These are phyloP conservation scores for Selaginella moellendorffii DNA, from an alignment of 75 land plant species.

Conservation along the genomic window DNA sequence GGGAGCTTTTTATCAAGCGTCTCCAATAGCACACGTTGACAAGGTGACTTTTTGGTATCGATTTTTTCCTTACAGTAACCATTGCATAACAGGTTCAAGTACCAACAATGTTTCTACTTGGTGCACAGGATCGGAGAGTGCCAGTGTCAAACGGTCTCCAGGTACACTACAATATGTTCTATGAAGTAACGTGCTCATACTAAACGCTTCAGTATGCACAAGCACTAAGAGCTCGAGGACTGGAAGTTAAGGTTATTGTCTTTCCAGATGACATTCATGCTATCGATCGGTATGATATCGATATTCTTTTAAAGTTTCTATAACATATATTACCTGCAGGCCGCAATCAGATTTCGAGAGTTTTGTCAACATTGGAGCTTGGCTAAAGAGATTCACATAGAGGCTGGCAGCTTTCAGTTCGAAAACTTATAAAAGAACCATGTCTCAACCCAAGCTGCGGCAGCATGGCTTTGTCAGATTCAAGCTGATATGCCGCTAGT, in stretches of 20 bases:
- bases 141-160: conserved; percentile 95
- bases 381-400: conserved; percentile 47
- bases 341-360: conserved; percentile 93
- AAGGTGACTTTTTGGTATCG: conserved; percentile 35
- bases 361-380: conserved; percentile 75
- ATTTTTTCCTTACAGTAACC: background rate
- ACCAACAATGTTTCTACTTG: conserved; percentile 75
- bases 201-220: conserved; percentile 62
- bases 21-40: conserved; percentile 66
- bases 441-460: too few relatives aligned
- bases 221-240: conserved; percentile 65
- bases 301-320: background rate
- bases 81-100: conserved; percentile 56
- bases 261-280: conserved; percentile 80
- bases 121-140: conserved; percentile 94
- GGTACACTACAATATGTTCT: conserved; percentile 76
- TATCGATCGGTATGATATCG: conserved; percentile 44
- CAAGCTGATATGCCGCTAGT: too few relatives aligned
- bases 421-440: too few relatives aligned
- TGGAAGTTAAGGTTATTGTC: conserved; percentile 54
- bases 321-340: conserved; percentile 28
- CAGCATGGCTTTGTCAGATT: too few relatives aligned
- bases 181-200: too few relatives aligned
- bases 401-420: too few relatives aligned
- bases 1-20: conserved; percentile 36